Evolutionary conservation across 345 rosid genomes (phyloP), one percentile per base, ranked within the genome.

Genomic region (Eucalyptus marginata): DNA sequence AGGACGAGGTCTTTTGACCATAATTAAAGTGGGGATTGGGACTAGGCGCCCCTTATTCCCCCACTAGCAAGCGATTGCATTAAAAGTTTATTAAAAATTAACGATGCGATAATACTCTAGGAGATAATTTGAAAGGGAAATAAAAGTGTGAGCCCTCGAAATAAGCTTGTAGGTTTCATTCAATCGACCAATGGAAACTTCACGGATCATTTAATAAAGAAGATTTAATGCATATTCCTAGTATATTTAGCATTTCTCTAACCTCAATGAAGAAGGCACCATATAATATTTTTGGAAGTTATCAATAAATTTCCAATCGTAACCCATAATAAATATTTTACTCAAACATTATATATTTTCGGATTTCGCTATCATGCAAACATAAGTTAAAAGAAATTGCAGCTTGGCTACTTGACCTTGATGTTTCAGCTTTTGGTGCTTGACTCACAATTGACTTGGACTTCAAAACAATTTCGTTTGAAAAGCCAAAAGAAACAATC

Each of bases 211-310:
- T 14, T 64, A n/a, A 64, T 64, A n/a, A 29, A 64, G 71, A 64
- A 18, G 71, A 64, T 6, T 64, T 29, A 64, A 64, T 64, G 33
- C 71, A 64, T n/a, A 64, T 64, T 64, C 36, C 31, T 29, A 64
- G 33, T 64, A 64, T 1, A 64, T 64, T 64, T 29, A 29, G 18
- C 71, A n/a, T 64, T 29, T 64, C 71, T 64, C 5, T 64, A 64
- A 64, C 71, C 71, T n/a, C 18, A n/a, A 64, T 7, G 16, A 64
- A 64, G 71, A 64, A 64, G 71, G 71, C 71, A 64, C 10, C 71
- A 13, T 64, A 64, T n/a, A n/a, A 13, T 2, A 16, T 51, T 16
- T 51, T 16, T 8, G 0, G 2, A 50, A 50, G 52, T 0, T 6
- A 50, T 50, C 1, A 15, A 6, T 15, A 62, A 62, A 62, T 62